Base-by-base conservation (phyloP, 2,329 filamentous ascomycete genomes). In the Fusarium sp. region DNA sequence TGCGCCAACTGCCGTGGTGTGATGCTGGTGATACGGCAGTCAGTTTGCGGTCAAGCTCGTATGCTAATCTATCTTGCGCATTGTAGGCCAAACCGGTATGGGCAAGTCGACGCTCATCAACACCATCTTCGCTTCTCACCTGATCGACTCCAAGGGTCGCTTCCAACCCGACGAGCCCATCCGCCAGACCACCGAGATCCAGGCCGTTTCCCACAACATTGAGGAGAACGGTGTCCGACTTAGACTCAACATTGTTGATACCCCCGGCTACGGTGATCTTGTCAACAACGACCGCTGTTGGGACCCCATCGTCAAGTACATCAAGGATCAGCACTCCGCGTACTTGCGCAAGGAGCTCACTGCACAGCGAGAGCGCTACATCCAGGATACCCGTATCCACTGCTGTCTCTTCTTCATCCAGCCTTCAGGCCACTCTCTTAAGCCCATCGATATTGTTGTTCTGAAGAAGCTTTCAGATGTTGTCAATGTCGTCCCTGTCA, bases 201-300 rank as follows among this genome's bases (percentile, higher is more conserved):
- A 98, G 85, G 92, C 94, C 56, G 95, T 96, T 74, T 98, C 96
- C 73, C 96, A 99, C 86, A 94, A 98, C 82, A 98, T 99, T 80
- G 96, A 99, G 88, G 96, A 99, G 87, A 99, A 99, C 81, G 96
- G 96, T 76, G 96, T 99, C 76, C 95, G 96, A 80, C 91, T 99
- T 79, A 90, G 96, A 78, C 88, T 99, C 79, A 99, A 98, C 89
- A 99, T 99, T 79, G 96, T 99, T 79, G 96, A 99, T 82, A 99
- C 96, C 72, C 96, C 96, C 72, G 96, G 96, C 73, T 99, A 99
- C 79, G 96, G 96, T 79, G 96, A 99, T 79, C 90, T 98, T 80
- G 96, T 99, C 84, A 99, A 99, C 90, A 99, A 99, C 84, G 96
- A 99, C 86, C 92, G 96, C 88, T 99, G 96, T 91, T 99, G 96